phyloP scores from a whole-genome alignment of 352 stramenopile genomes.

The Phytopythium helicoides region DNA sequence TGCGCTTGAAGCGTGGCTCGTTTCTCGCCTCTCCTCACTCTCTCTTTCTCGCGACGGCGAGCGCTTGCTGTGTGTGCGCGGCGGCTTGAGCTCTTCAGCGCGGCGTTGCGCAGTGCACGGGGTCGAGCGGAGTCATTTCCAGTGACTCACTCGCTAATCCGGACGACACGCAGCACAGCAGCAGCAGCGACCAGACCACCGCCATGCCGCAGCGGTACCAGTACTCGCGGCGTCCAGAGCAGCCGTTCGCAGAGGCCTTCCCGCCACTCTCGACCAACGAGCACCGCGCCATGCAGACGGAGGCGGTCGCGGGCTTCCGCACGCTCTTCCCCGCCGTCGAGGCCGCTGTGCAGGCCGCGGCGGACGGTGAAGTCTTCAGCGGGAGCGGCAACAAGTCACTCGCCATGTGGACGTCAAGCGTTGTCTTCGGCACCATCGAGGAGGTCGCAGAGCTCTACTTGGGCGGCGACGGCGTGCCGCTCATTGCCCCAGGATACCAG shows the following conservation, averaged over 20 bases:
- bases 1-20: constrained; percentile 6
- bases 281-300: constrained; percentile 20
- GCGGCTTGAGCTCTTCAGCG: constrained; percentile 1
- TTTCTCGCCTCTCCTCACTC: constrained; percentile 2
- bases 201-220: constrained; percentile 30
- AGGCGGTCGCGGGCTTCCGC: constrained; percentile 28
- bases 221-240: constrained; percentile 44
- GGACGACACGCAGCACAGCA: neutral
- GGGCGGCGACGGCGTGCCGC: constrained; percentile 35
- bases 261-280: constrained; percentile 31
- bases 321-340: constrained; percentile 38
- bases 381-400: constrained; percentile 41
- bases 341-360: constrained; percentile 27
- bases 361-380: constrained; percentile 29
- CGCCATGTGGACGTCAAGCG: constrained; percentile 56
- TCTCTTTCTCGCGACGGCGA: neutral
- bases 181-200: constrained; percentile 1
- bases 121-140: neutral
- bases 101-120: neutral
- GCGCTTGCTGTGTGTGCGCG: too few relatives aligned
- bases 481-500: constrained; percentile 37
- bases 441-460: constrained; percentile 64
- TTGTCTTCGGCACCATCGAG: constrained; percentile 52
- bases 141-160: too few relatives aligned
- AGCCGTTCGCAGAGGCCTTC: constrained; percentile 51